Base-by-base conservation (phyloP, 2,329 filamentous ascomycete genomes). In the Fusarium tupiense region DNA sequence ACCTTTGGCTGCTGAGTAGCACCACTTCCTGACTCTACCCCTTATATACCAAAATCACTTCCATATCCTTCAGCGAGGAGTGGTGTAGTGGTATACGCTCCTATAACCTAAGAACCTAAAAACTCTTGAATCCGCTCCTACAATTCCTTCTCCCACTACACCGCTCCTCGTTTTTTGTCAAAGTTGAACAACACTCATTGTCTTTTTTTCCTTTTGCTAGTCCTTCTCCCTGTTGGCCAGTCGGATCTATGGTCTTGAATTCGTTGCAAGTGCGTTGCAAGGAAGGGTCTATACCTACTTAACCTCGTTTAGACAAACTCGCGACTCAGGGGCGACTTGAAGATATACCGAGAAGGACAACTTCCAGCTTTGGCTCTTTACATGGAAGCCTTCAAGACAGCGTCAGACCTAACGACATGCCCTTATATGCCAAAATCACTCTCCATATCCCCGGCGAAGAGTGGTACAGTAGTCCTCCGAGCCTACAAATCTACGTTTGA, bases 51-150 rank as follows among this genome's bases (percentile, higher is more conserved):
- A 43, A 57, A 41, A 22, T 26, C n/a, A 19, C 22, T 12, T 3
- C 17, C 5, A 35, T 29, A 9, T 10, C 17, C 9, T 6, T 46
- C n/a, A 29, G 11, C 37, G 59, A 44, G 35, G 33, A 37, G 59
- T 66, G 47, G 59, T 66, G 47, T 46, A 56, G 59, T 47, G 47
- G 63, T 47, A 64, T 47, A 13, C 47, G 57, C 26, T n/a, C 43
- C 22, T 35, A 22, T 6, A 38, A 38, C 47, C 35, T 53, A 63
- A 17, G 13, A 46, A 46, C 47, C 47, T 56, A 61, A 43, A 33
- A 61, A 20, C 14, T 57, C 47, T 61, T 56, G 8, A 50, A 12
- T 38, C 17, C 41, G 44, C 44, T 29, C 35, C 33, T 60, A 52
- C 22, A 35, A 47, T 41, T 41, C 24, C 40, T 31, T 46, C 33